Evolutionary conservation across 2,329 filamentous ascomycete species (phyloP).

Genomic region (Aureobasidium sp.): DNA sequence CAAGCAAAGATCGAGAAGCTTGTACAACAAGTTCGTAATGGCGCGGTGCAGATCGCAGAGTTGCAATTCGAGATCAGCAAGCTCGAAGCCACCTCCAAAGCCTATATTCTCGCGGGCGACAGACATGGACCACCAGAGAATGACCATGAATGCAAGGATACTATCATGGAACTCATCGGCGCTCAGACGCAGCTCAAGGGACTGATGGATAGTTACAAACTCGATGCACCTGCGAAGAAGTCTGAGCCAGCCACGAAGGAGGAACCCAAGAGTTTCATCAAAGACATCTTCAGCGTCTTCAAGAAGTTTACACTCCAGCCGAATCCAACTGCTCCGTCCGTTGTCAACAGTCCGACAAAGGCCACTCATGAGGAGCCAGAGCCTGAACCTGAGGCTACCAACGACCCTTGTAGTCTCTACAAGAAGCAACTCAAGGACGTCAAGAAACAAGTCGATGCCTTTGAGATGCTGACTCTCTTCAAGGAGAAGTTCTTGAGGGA

Average conservation of each 20-base stretch:
- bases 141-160: neutral
- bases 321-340: neutral
- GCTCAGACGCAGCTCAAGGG: slow-evolving; percentile 3
- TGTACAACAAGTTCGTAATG: neutral
- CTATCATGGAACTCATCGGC: neutral
- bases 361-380: neutral
- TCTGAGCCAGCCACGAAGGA: neutral
- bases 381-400: neutral
- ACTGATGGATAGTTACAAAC: neutral
- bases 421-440: slow-evolving; percentile 5
- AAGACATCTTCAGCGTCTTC: neutral
- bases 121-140: neutral
- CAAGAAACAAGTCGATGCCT: neutral
- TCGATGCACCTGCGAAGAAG: neutral
- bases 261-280: neutral
- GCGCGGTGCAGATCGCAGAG: neutral
- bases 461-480: neutral
- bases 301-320: neutral
- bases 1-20: neutral
- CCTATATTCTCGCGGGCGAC: neutral
- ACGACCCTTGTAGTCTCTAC: neutral
- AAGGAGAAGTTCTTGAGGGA: neutral
- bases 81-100: neutral
- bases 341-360: neutral
- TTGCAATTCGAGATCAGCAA: neutral